phyloP scores from a whole-genome alignment of 176 grass and related monocot genomes.

The Rhynchospora pubera region DNA sequence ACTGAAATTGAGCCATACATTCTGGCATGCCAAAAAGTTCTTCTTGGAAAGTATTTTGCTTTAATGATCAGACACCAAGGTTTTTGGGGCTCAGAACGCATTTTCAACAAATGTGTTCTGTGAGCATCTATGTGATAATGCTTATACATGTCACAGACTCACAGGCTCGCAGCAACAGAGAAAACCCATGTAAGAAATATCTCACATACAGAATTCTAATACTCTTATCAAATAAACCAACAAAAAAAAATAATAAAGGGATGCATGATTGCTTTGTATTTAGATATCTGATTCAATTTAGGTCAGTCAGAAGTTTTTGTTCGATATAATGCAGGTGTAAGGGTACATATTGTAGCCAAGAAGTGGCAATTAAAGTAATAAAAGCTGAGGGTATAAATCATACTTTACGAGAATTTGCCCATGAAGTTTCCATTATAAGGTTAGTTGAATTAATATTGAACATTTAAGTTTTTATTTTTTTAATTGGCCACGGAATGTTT shows the following conservation, averaged over 20 bases:
- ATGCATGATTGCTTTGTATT: background rate
- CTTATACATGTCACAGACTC: background rate
- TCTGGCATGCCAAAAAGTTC: too few relatives aligned
- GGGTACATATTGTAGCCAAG: slow-evolving; percentile 80
- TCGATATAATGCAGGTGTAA: slow-evolving; percentile 44
- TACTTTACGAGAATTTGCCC: slow-evolving; percentile 77
- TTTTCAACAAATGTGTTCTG: background rate
- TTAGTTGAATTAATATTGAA: slow-evolving; percentile 20
- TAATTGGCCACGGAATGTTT: background rate
- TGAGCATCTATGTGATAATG: background rate
- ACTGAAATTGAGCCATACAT: too few relatives aligned
- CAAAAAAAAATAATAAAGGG: background rate
- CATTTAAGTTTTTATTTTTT: background rate
- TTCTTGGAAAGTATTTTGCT: too few relatives aligned
- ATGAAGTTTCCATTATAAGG: slow-evolving; percentile 97
- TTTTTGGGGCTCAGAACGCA: too few relatives aligned
- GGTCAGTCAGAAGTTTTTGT: background rate
- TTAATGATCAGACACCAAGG: too few relatives aligned
- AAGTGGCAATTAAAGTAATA: slow-evolving; percentile 92
- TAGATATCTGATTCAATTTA: background rate
- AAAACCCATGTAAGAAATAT: background rate
- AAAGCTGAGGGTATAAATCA: slow-evolving; percentile 58
- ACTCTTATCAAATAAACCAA: background rate
- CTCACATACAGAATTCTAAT: background rate
- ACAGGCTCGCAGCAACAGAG: background rate